Conservation (phyloP, 371 early-diverging fungal genomes). For the Dinochytrium kinnereticum region DNA sequence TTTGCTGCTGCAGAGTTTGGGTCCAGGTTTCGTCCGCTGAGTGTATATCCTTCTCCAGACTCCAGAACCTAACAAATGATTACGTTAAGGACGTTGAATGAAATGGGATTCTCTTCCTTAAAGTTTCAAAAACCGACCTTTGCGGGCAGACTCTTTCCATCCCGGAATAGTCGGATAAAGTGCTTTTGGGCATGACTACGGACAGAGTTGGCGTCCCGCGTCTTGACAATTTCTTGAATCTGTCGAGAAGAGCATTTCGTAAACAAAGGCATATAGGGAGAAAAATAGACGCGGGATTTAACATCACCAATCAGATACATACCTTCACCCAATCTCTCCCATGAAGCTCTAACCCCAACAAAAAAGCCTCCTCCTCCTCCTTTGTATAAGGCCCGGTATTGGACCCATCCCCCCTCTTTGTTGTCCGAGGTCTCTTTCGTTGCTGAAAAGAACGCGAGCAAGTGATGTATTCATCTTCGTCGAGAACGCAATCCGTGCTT, state of each 20-base stretch:
- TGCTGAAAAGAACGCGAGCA: background rate
- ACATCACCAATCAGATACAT: background rate
- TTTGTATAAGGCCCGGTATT: constrained; percentile 79
- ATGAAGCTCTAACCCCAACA: constrained; percentile 75
- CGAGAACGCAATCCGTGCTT: background rate
- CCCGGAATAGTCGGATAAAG: constrained; percentile 86
- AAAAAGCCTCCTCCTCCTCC: constrained; percentile 76
- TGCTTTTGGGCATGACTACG: constrained; percentile 91
- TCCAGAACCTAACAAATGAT: constrained; percentile 60
- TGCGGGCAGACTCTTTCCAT: constrained; percentile 75
- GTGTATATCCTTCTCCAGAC: constrained; percentile 84
- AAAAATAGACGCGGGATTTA: background rate
- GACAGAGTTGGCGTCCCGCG: constrained; percentile 81
- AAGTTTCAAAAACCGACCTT: constrained; percentile 55
- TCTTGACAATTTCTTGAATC: constrained; percentile 74
- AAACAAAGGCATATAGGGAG: too few species aligned
- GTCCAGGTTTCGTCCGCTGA: constrained; percentile 85
- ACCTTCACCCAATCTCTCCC: constrained; percentile 84
- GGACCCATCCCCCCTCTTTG: constrained; percentile 41
- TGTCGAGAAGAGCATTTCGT: constrained; percentile 34
- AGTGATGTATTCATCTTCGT: background rate
- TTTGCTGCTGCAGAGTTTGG: constrained; percentile 85
- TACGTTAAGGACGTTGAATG: background rate
- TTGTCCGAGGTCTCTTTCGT: background rate
- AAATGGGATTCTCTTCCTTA: background rate